These are phyloP conservation scores for Thelonectria olida DNA, from an alignment of 2,329 filamentous ascomycete genomes.

Conservation along the genomic window DNA sequence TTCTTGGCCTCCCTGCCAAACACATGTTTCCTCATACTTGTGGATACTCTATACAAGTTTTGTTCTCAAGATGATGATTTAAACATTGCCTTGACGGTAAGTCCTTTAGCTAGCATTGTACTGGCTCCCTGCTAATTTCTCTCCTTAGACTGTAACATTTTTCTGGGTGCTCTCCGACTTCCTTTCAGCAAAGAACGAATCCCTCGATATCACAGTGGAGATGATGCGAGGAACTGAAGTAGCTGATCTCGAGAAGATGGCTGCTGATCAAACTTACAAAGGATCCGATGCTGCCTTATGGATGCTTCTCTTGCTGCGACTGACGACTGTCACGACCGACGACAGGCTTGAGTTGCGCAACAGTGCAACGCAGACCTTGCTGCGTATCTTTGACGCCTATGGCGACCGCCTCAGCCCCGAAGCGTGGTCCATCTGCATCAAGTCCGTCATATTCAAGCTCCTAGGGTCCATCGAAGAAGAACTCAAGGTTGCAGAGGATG, in stretches of 20 bases:
- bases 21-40: conserved; percentile 77
- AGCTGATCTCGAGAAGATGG: conserved; percentile 64
- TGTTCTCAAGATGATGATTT: conserved; percentile 90
- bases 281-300: conserved; percentile 78
- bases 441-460: conserved; percentile 82
- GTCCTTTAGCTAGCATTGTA: conserved; percentile 33
- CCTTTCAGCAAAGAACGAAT: conserved; percentile 68
- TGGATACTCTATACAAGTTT: conserved; percentile 90
- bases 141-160: conserved; percentile 84
- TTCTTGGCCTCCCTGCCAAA: conserved; percentile 80
- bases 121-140: conserved; percentile 12
- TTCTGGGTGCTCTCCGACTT: conserved; percentile 97
- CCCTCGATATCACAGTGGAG: conserved; percentile 66
- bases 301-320: conserved; percentile 77
- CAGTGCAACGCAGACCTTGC: conserved; percentile 88
- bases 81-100: conserved; percentile 91
- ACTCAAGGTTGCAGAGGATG: conserved; percentile 51
- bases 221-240: conserved; percentile 61
- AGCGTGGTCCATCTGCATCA: conserved; percentile 85
- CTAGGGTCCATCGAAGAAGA: conserved; percentile 74
- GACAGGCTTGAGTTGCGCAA: conserved; percentile 80
- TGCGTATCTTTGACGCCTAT: conserved; percentile 92
- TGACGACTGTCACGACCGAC: conserved; percentile 77
- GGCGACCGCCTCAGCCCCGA: conserved; percentile 80
- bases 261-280: conserved; percentile 65